Conservation (phyloP, 176 grass and related monocot species). For the Ananas comosus region DNA sequence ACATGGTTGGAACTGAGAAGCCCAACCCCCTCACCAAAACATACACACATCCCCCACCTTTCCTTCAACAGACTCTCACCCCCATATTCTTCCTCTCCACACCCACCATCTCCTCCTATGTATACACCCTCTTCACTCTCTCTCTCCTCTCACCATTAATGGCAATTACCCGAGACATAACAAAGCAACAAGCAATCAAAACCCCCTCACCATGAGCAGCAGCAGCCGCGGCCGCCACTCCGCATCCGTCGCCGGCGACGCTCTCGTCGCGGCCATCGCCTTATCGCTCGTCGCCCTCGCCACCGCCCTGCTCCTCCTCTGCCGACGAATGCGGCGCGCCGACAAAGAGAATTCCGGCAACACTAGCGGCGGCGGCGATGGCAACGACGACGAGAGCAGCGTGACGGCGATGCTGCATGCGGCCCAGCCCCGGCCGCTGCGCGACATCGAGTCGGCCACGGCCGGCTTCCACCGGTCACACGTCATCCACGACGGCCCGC, state of each 20-base stretch:
- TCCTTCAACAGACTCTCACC: not conserved
- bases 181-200: not conserved
- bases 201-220: slow-evolving; percentile 1
- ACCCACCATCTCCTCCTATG: not conserved
- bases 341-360: not conserved
- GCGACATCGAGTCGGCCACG: slow-evolving; percentile 52
- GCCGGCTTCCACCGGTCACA: slow-evolving; percentile 54
- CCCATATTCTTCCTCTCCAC: not conserved
- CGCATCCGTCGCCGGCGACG: slow-evolving; percentile 23
- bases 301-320: slow-evolving; percentile 34
- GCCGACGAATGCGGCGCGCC: slow-evolving; percentile 18
- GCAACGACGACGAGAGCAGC: not conserved
- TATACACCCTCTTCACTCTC: not conserved
- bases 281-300: slow-evolving; percentile 22
- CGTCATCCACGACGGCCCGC: slow-evolving; percentile 37
- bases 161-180: not conserved
- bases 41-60: not conserved
- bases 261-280: slow-evolving; percentile 13
- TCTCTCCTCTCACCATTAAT: not conserved
- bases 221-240: slow-evolving; percentile 6
- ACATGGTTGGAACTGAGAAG: not conserved
- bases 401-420: slow-evolving; percentile 15
- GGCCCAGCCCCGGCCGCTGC: slow-evolving; percentile 23
- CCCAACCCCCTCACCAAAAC: not conserved
- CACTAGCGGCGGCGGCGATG: not conserved